phyloP scores from a whole-genome alignment of 257 asterid species.

The Solanum chiquidenum region DNA sequence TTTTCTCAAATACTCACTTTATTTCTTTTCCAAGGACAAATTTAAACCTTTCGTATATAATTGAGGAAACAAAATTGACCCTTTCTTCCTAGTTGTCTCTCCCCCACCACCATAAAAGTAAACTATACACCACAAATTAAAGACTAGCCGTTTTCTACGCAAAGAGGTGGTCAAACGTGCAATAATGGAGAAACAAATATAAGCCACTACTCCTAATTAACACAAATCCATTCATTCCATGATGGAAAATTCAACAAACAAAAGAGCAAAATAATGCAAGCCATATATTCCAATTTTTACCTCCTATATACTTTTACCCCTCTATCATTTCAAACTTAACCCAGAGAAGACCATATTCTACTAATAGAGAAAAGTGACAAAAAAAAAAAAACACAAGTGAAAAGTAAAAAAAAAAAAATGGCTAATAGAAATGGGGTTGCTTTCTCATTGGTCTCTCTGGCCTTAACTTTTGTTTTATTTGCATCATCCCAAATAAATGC shows the following conservation, averaged over 20 bases:
- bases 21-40: not conserved
- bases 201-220: not conserved
- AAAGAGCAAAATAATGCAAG: not conserved
- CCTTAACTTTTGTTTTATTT: not conserved
- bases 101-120: not conserved
- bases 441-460: slow-evolving; percentile 3
- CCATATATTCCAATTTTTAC: not conserved
- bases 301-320: not conserved
- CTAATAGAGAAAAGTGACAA: not conserved
- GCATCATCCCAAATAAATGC: not conserved
- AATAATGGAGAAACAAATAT: not conserved
- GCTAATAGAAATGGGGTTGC: not conserved
- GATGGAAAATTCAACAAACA: not conserved
- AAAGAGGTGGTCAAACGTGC: not conserved
- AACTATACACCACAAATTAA: not conserved
- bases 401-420: not conserved
- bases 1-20: not conserved
- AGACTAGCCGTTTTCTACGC: not conserved
- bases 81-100: not conserved
- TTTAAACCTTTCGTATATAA: too few relatives aligned
- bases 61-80: not conserved
- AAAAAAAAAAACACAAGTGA: too few relatives aligned
- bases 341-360: not conserved
- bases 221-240: not conserved
- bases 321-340: not conserved